Conservation (phyloP, 208 protist genomes). For the Leishmania guyanensis region DNA sequence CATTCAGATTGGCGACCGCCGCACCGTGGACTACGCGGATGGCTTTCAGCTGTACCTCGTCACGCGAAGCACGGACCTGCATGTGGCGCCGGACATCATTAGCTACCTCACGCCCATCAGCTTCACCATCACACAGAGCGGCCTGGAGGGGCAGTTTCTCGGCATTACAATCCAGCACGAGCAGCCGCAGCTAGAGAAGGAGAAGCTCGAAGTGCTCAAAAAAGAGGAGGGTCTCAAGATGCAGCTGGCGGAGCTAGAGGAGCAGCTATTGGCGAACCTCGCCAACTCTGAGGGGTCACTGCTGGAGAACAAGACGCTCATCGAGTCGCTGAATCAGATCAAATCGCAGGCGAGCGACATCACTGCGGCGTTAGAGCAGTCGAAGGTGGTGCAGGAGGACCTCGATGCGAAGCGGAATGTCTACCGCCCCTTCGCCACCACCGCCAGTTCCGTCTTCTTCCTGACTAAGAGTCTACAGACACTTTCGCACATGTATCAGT, state of each 20-base stretch:
- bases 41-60: constrained; percentile 97
- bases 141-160: constrained; percentile 97
- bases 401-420: constrained; percentile 95
- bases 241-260: constrained; percentile 93
- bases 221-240: constrained; percentile 97
- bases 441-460: constrained; percentile 93
- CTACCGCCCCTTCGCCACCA: constrained; percentile 93
- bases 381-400: constrained; percentile 85
- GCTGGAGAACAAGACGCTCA: constrained; percentile 95
- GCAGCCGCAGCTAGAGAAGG: constrained; percentile 96
- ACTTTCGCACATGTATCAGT: constrained; percentile 98
- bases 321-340: constrained; percentile 95
- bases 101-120: constrained; percentile 95
- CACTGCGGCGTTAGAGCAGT: constrained; percentile 82
- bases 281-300: constrained; percentile 94
- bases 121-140: constrained; percentile 97
- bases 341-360: constrained; percentile 95
- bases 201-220: constrained; percentile 92
- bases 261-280: constrained; percentile 92
- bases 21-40: constrained; percentile 96
- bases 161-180: constrained; percentile 96
- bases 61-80: constrained; percentile 88
- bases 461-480: constrained; percentile 86
- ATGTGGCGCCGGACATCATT: constrained; percentile 91
- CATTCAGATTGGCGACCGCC: constrained; percentile 97